Evolutionary conservation across 164 flowering plant genomes (phyloP), one percentile per base, ranked within the genome.

Genomic region (Tinospora cordifolia): DNA sequence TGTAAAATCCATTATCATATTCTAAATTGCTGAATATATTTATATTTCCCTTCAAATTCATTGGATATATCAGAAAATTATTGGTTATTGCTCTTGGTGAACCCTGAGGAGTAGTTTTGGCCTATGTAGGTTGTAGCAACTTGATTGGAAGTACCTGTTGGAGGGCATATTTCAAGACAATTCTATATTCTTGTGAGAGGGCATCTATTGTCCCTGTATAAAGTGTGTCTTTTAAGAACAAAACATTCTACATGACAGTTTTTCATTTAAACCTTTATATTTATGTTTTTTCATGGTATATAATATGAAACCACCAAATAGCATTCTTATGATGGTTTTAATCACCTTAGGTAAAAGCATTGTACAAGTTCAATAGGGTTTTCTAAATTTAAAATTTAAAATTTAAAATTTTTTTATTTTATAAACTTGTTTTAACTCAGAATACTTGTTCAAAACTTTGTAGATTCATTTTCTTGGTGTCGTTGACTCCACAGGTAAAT

Each of bases 401-500:
- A n/a, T n/a, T n/a, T n/a, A n/a, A n/a, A n/a, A n/a, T 54, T 54
- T 19, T 9, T 19, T 54, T 54, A 24, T 21, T 54, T 54, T n/a
- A n/a, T n/a, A n/a, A 19, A 21, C 24, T n/a, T 19, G 21, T 21
- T 54, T 54, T 3, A 54, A n/a, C 60, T 54, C n/a, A 6, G n/a
- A 9, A 9, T 8, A 6, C 60, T n/a, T 51, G 19, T 54, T 65
- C 74, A 24, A 24, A 14, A 71, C 38, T 51, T 13, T 36, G 11
- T 68, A 27, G 44, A 27, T 30, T 7, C 1, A 25, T 5, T 5
- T 13, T 62, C 3, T 62, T 47, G 12, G 40, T 22, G 8, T 7
- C 44, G 25, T 69, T 66, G 7, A 62, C 54, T 69, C 68, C 0
- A 66, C 80, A 89, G 97, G 94, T 91, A 19, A 89, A 91, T 70